These are phyloP conservation scores for Tetraselmis chui DNA, from an alignment of 139 green algal genomes.

Conservation along the genomic window DNA sequence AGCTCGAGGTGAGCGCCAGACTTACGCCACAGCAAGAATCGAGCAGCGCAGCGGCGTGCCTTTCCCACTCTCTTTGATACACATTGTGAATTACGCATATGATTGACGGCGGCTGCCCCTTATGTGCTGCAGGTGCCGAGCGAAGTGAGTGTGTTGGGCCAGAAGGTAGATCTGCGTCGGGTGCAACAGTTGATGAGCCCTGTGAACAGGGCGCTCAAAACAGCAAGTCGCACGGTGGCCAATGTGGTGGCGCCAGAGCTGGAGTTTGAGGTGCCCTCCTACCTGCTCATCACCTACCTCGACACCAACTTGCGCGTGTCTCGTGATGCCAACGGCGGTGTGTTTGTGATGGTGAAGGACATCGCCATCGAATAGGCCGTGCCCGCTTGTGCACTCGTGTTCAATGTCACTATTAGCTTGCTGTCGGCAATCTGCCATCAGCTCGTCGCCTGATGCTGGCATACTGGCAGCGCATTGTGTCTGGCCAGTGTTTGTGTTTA, in stretches of 20 bases:
- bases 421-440: too few species aligned
- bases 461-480: too few species aligned
- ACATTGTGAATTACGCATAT: too few species aligned
- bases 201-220: constrained; percentile 23
- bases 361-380: not conserved
- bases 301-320: constrained; percentile 39
- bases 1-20: constrained; percentile 18
- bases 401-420: too few species aligned
- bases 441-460: too few species aligned
- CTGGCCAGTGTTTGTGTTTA: too few species aligned
- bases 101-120: too few species aligned
- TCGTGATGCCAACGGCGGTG: constrained; percentile 26
- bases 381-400: too few species aligned
- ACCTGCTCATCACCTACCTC: constrained; percentile 52
- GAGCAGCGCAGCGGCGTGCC: too few species aligned
- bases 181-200: constrained; percentile 21
- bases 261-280: constrained; percentile 15
- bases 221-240: constrained; percentile 15
- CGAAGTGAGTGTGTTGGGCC: constrained; percentile 4
- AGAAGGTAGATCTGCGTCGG: constrained; percentile 27
- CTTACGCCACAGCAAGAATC: too few species aligned
- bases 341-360: constrained; percentile 46
- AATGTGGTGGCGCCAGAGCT: constrained; percentile 23
- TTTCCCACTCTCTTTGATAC: too few species aligned
- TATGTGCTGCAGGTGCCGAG: constrained; percentile 1